Conservation (phyloP, 164 flowering plant genomes). For the Umbilicus rupestris region DNA sequence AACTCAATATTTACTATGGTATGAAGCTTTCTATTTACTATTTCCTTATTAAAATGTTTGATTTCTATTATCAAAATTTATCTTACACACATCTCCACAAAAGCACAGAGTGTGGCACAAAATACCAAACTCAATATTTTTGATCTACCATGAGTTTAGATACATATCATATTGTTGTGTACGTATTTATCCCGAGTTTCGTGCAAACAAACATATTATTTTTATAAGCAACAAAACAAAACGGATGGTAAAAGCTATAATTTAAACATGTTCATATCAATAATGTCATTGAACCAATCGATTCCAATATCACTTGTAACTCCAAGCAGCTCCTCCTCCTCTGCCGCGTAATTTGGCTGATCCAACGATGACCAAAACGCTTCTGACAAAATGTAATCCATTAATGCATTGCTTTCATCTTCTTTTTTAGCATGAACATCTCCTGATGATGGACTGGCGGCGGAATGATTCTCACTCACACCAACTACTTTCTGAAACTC, state of each 20-base stretch:
- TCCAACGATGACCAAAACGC: conserved; percentile 3
- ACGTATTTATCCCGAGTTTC: too few relatives aligned
- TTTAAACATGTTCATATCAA: conserved; percentile 3
- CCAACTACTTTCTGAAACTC: background rate
- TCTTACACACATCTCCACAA: too few relatives aligned
- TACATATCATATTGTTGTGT: too few relatives aligned
- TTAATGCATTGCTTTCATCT: background rate
- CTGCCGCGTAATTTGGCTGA: background rate
- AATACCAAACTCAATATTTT: too few relatives aligned
- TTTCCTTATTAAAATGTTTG: too few relatives aligned
- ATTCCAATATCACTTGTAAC: background rate
- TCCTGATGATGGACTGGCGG: background rate
- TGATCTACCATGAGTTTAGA: too few relatives aligned
- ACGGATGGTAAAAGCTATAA: background rate
- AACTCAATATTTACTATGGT: too few relatives aligned
- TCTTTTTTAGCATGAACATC: background rate
- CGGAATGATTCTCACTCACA: background rate
- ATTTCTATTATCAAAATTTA: too few relatives aligned
- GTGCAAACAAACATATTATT: too few relatives aligned
- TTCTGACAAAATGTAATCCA: conserved; percentile 2
- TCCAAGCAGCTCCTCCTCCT: background rate
- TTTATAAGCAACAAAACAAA: too few relatives aligned
- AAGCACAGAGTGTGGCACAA: too few relatives aligned
- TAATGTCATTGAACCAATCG: conserved; percentile 2
- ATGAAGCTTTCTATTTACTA: too few relatives aligned